These are phyloP conservation scores for Colletotrichum tropicale DNA, from an alignment of 2,329 filamentous ascomycete genomes.

Conservation along the genomic window DNA sequence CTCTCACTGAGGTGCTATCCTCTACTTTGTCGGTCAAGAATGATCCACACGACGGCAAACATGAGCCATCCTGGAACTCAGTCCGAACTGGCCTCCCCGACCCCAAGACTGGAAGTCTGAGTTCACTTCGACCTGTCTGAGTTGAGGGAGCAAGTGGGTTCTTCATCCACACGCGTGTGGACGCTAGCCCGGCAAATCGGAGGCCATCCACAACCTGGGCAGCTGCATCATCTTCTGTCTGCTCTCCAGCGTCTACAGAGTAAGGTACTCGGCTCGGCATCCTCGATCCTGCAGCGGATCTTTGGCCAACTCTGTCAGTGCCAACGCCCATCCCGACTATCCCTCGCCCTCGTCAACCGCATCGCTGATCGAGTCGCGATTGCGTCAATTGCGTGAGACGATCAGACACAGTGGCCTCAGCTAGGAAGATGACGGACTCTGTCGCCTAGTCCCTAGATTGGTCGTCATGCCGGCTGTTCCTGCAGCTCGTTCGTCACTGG, in stretches of 20 bases:
- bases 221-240: not conserved
- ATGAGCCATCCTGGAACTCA: not conserved
- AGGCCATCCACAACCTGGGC: not conserved
- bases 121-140: not conserved
- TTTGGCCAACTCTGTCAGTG: slow-evolving; percentile 2
- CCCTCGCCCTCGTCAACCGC: not conserved
- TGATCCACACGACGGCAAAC: not conserved
- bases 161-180: not conserved
- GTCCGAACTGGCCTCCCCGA: not conserved
- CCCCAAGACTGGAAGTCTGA: not conserved
- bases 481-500: slow-evolving; percentile 15
- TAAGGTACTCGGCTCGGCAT: not conserved
- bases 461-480: slow-evolving; percentile 3
- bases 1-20: not conserved
- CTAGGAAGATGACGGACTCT: not conserved
- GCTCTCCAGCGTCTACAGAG: not conserved
- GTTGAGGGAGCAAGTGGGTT: not conserved
- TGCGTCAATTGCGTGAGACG: not conserved
- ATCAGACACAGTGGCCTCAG: slow-evolving; percentile 11
- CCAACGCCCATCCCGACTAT: not conserved
- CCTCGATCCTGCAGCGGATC: not conserved
- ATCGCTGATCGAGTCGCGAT: not conserved
- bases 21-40: not conserved
- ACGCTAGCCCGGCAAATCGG: not conserved
- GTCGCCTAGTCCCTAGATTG: not conserved